A percentile compares a stretch with the other conserved stretches of the same genome.
Evolutionary conservation across 805 yeast genomes (phyloP).

Genomic region (Candida broadrunensis): DNA sequence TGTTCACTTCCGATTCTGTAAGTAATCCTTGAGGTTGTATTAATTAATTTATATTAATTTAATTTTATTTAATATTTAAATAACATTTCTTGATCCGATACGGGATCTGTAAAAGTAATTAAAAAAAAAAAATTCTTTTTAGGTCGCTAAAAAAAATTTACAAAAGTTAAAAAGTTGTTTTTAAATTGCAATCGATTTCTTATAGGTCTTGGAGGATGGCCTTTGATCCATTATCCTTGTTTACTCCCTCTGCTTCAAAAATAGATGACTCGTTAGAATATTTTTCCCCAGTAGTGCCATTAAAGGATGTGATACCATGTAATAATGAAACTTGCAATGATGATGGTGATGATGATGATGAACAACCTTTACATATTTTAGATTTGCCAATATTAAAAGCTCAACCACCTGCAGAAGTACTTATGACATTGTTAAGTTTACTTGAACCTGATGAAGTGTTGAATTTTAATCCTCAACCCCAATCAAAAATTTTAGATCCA

Average conservation of each 20-base stretch:
- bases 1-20: no score
- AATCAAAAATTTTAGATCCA: conserved; percentile 5
- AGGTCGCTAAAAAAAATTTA: no score
- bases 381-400: conserved; percentile 56
- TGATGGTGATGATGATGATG: conserved; percentile 15
- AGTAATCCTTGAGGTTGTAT: no score
- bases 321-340: background rate
- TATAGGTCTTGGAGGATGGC: conserved; percentile 9
- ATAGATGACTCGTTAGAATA: background rate
- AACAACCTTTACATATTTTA: conserved; percentile 45
- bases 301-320: background rate
- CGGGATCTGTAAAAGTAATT: no score
- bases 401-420: conserved; percentile 46
- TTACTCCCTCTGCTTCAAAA: conserved; percentile 22
- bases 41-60: no score
- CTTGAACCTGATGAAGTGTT: conserved; percentile 48
- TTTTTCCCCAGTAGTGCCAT: background rate
- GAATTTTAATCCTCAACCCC: conserved; percentile 40
- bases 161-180: no score
- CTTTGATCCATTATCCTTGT: conserved; percentile 41
- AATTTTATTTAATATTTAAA: no score
- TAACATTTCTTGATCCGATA: no score
- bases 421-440: conserved; percentile 44
- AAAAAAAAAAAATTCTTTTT: no score
- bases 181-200: no score